Evolutionary conservation across 2,329 filamentous ascomycete genomes (phyloP).

Genomic region (Periglandula ipomoeae): DNA sequence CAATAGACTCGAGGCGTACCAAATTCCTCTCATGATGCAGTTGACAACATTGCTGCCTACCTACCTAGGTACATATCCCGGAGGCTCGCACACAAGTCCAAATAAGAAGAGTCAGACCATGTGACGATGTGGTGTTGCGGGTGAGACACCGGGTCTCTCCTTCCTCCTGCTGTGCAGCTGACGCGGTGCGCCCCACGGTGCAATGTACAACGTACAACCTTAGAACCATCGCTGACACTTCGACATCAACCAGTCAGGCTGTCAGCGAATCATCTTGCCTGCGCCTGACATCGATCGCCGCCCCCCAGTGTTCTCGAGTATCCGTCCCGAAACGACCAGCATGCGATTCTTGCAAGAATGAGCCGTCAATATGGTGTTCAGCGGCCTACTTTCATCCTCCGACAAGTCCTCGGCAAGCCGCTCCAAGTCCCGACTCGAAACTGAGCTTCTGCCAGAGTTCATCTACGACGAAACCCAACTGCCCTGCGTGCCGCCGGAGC

Average conservation of each 20-base stretch:
- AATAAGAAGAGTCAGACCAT: background rate
- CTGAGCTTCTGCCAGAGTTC: constrained; percentile 30
- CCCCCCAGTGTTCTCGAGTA: background rate
- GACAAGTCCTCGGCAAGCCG: constrained; percentile 26
- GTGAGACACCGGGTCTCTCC: background rate
- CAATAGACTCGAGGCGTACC: too few species aligned
- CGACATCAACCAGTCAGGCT: background rate
- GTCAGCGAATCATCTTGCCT: background rate
- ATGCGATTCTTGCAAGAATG: constrained; percentile 19
- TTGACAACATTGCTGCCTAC: too few species aligned
- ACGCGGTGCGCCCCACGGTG: background rate
- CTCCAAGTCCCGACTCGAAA: constrained; percentile 20
- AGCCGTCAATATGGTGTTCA: constrained; percentile 39
- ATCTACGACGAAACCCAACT: constrained; percentile 50
- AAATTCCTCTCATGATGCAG: too few species aligned
- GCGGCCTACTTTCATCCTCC: constrained; percentile 36
- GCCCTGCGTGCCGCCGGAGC: constrained; percentile 36
- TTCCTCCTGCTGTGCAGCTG: background rate
- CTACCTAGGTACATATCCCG: too few species aligned
- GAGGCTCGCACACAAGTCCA: too few species aligned
- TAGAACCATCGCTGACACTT: background rate
- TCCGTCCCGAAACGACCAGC: background rate
- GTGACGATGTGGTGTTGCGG: background rate
- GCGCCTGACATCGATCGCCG: background rate
- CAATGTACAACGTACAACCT: background rate